These are phyloP conservation scores for Talaromyces sp. DNA, from an alignment of 2,329 filamentous ascomycete species.

Conservation along the genomic window DNA sequence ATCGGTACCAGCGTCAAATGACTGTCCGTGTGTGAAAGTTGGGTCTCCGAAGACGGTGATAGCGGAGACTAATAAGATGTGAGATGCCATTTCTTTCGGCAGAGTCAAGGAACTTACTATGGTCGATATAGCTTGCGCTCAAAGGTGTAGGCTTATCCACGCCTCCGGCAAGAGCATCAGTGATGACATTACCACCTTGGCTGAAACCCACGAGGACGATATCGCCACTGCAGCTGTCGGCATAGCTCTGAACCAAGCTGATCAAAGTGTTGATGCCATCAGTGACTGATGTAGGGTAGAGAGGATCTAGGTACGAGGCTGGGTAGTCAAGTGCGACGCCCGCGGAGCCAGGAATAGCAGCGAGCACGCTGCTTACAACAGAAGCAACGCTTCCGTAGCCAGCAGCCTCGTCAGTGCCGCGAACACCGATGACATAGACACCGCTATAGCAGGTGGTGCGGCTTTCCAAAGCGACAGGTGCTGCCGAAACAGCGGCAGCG, in stretches of 20 bases:
- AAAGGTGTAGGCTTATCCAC: slow-evolving; percentile 1
- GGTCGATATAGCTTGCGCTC: neutral
- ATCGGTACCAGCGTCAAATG: slow-evolving; percentile 3
- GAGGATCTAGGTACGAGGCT: neutral
- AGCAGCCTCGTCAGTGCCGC: neutral
- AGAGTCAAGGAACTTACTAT: neutral
- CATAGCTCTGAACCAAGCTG: neutral
- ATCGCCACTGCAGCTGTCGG: neutral
- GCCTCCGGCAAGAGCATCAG: neutral
- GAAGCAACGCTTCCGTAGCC: slow-evolving; percentile 1
- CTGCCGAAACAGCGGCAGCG: slow-evolving; percentile 2
- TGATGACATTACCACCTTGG: neutral
- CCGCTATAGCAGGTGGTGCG: neutral
- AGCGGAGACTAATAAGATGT: neutral
- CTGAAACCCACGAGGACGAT: neutral
- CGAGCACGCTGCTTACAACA: slow-evolving; percentile 5
- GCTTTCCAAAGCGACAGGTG: neutral
- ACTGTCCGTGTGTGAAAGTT: neutral
- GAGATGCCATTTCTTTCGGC: neutral
- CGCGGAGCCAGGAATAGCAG: neutral
- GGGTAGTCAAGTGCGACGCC: slow-evolving; percentile 1
- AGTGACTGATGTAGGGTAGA: neutral
- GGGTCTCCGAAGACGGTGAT: slow-evolving; percentile 7
- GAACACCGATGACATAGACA: slow-evolving; percentile 1
- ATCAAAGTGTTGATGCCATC: slow-evolving; percentile 5